Base-by-base conservation (phyloP, 202 grass and related monocot species). In the Setaria italica region DNA sequence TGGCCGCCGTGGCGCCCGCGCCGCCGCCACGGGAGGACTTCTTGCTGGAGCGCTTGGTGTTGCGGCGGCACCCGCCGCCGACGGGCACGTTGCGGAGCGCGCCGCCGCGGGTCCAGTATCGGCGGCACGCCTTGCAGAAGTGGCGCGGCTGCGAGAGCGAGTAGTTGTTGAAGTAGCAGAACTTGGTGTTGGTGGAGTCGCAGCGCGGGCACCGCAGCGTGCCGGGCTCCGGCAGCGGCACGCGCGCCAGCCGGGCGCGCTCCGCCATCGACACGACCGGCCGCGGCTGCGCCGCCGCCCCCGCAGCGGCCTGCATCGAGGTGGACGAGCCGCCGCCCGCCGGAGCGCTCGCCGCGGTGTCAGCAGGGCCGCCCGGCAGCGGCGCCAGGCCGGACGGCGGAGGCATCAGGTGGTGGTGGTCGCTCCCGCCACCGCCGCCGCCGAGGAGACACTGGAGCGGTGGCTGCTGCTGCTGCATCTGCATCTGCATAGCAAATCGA, bases 161-260 rank as follows among this genome's bases (percentile, higher is more conserved):
- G 86, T 97, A 97, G 90, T 97, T 97, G 85, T 97, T 97, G 90
- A 90, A 97, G 90, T 97, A 97, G 89, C 94, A 97, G 75, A 97
- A 97, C 77, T 97, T 97, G 82, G 94, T 97, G 83, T 97, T 97
- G 57, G 88, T 56, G 33, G 94, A 97, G 78, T 97, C 94, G 71
- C 94, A 97, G 68, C 94, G 94, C 37, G 94, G 94, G 72, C 94
- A 94, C 58, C 89, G 89, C 13, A 97, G 91, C 48, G 87, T 86
- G 63, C 89, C 87, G 10, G 90, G 90, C 78, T 97, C 95, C 68
- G 92, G 95, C 0, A 86, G 89, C 19, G 92, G 90, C 48, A 97
- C 82, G 72, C 93, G 94, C n/a, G 91, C 95, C 3, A 97, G 56
- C 42, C 95, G 82, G 7, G 92, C 90, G 4, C 91, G 92, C 70